phyloP scores from a whole-genome alignment of 495 filamentous ascomycete genomes.

The Niebla homalea region DNA sequence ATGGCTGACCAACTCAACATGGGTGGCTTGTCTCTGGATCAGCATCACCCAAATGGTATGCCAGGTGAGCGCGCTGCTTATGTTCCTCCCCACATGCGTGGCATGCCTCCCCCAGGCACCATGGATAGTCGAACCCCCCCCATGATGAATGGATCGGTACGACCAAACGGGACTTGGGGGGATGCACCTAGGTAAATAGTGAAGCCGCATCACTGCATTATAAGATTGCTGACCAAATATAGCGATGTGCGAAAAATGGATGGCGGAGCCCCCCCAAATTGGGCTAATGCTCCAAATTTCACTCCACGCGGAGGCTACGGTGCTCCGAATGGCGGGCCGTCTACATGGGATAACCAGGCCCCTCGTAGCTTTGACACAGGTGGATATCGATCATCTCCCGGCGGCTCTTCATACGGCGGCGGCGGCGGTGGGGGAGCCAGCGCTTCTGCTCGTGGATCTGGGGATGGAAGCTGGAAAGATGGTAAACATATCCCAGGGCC shows the following conservation, averaged over 20 bases:
- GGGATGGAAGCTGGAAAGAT: slow-evolving; percentile 91
- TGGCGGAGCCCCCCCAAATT: slow-evolving; percentile 41
- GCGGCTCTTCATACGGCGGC: slow-evolving; percentile 20
- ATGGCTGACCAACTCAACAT: slow-evolving; percentile 97
- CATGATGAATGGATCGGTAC: slow-evolving; percentile 21
- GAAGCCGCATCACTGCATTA: too few relatives aligned
- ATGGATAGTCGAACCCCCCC: slow-evolving; percentile 29
- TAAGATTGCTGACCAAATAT: not conserved
- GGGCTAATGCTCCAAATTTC: slow-evolving; percentile 61
- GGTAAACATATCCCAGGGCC: slow-evolving; percentile 92
- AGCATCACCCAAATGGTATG: slow-evolving; percentile 49
- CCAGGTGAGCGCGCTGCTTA: slow-evolving; percentile 56
- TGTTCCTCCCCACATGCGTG: slow-evolving; percentile 90
- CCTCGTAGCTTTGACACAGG: slow-evolving; percentile 45
- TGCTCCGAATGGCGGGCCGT: slow-evolving; percentile 20
- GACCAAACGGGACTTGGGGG: slow-evolving; percentile 1
- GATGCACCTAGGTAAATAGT: not conserved
- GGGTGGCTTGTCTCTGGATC: slow-evolving; percentile 67
- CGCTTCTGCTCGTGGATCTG: slow-evolving; percentile 55
- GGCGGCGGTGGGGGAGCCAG: slow-evolving; percentile 33
- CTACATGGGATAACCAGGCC: slow-evolving; percentile 26
- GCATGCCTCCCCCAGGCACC: slow-evolving; percentile 31
- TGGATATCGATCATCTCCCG: slow-evolving; percentile 48
- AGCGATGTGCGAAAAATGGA: slow-evolving; percentile 27
- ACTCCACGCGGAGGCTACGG: slow-evolving; percentile 39